These are phyloP conservation scores for Metrosideros polymorpha DNA, from an alignment of 441 rosid genomes.

Conservation along the genomic window DNA sequence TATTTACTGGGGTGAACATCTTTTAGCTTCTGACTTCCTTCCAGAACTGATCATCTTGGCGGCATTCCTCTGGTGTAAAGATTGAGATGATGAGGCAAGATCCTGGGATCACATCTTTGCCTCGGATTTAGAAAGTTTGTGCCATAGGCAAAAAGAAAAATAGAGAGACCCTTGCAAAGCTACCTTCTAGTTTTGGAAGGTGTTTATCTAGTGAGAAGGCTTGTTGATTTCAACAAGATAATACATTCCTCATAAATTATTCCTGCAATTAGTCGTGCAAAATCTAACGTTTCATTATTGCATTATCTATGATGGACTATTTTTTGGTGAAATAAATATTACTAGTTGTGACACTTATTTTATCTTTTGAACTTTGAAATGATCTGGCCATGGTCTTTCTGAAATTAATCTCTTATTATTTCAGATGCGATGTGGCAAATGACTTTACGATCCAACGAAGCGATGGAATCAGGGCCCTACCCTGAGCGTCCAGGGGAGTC, in stretches of 20 bases:
- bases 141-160: not conserved
- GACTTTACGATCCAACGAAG: conserved; percentile 62
- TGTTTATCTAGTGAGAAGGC: not conserved
- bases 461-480: conserved; percentile 66
- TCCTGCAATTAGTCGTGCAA: not conserved
- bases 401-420: conserved; percentile 9
- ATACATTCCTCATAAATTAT: not conserved
- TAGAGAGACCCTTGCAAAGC: not conserved
- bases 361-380: not conserved
- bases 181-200: not conserved
- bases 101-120: not conserved
- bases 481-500: conserved; percentile 94
- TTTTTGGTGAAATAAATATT: not conserved
- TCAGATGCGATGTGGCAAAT: conserved; percentile 94
- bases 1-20: not conserved
- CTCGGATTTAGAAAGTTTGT: not conserved
- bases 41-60: not conserved
- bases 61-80: not conserved
- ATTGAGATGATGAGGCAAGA: not conserved
- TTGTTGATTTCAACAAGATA: not conserved
- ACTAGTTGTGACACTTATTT: not conserved
- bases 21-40: not conserved
- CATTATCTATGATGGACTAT: not conserved
- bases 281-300: not conserved
- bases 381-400: not conserved